Conservation (phyloP, 208 protist genomes). For the Porcisia deanei region DNA sequence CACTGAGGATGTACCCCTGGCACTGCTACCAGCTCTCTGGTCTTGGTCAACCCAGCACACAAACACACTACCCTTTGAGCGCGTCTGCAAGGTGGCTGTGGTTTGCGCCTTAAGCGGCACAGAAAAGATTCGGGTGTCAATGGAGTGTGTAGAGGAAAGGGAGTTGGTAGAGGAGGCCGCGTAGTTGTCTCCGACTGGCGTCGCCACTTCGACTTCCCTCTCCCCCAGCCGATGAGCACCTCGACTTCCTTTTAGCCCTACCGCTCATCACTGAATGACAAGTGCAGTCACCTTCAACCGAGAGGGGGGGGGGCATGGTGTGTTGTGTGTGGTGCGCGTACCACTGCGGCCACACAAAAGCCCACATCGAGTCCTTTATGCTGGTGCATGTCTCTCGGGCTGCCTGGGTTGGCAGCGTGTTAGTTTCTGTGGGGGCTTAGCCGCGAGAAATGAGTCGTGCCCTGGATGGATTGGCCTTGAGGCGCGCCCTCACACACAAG, state of each 20-base stretch:
- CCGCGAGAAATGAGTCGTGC: neutral
- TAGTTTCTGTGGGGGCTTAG: neutral
- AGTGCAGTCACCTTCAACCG: neutral
- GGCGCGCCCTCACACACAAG: neutral
- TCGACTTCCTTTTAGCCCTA: no score
- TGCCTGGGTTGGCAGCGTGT: neutral
- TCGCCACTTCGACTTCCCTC: no score
- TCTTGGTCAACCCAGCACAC: slow-evolving; percentile 26
- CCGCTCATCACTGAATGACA: no score
- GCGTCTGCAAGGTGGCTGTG: slow-evolving; percentile 6
- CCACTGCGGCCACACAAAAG: neutral
- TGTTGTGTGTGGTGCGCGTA: neutral
- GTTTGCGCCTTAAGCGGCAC: slow-evolving; percentile 3
- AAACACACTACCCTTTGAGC: slow-evolving; percentile 7
- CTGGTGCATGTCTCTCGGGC: neutral
- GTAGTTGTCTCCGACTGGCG: neutral
- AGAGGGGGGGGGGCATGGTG: no score
- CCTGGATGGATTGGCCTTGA: neutral
- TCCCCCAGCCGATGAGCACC: no score
- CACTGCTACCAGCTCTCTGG: slow-evolving; percentile 42
- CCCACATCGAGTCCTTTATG: neutral
- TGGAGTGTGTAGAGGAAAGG: slow-evolving; percentile 12
- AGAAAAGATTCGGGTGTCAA: slow-evolving; percentile 15
- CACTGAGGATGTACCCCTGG: slow-evolving; percentile 22
- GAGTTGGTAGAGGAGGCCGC: neutral